Conservation (phyloP, 306 rosid genomes). For the Trifolium fragiferum region DNA sequence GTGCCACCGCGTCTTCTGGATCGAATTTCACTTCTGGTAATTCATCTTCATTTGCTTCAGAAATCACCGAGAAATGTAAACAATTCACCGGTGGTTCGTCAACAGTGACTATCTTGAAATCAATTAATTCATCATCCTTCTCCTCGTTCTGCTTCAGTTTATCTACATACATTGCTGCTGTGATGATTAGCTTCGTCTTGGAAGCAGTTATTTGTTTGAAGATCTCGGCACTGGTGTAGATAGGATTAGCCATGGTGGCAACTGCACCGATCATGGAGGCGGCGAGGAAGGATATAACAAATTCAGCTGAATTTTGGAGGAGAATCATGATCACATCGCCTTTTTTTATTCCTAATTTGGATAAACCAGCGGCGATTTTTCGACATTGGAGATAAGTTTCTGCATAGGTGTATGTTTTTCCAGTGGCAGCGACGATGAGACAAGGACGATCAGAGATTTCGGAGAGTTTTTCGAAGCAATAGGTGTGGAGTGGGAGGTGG, state of each 20-base stretch:
- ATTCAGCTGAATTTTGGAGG: slow-evolving; percentile 77
- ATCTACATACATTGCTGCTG: slow-evolving; percentile 64
- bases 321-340: slow-evolving; percentile 82
- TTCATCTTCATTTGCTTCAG: slow-evolving; percentile 55
- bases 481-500: slow-evolving; percentile 75
- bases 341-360: slow-evolving; percentile 57
- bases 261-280: slow-evolving; percentile 81
- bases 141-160: slow-evolving; percentile 51
- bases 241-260: slow-evolving; percentile 78
- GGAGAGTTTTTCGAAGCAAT: slow-evolving; percentile 59
- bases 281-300: slow-evolving; percentile 67
- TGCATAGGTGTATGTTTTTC: slow-evolving; percentile 56
- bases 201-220: slow-evolving; percentile 61
- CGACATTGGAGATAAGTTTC: slow-evolving; percentile 51
- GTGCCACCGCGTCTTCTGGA: slow-evolving; percentile 62
- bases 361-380: slow-evolving; percentile 60
- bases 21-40: slow-evolving; percentile 44
- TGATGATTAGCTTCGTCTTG: slow-evolving; percentile 62
- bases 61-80: slow-evolving; percentile 66
- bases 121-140: neutral
- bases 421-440: slow-evolving; percentile 71
- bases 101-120: slow-evolving; percentile 54
- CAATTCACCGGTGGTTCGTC: slow-evolving; percentile 76
- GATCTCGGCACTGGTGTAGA: slow-evolving; percentile 72
- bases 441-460: slow-evolving; percentile 62